Percentiles rank a stretch among this genome's conserved stretches.
Evolutionary conservation across 2,329 filamentous ascomycete species (phyloP).

Genomic region (Nakataea oryzae): DNA sequence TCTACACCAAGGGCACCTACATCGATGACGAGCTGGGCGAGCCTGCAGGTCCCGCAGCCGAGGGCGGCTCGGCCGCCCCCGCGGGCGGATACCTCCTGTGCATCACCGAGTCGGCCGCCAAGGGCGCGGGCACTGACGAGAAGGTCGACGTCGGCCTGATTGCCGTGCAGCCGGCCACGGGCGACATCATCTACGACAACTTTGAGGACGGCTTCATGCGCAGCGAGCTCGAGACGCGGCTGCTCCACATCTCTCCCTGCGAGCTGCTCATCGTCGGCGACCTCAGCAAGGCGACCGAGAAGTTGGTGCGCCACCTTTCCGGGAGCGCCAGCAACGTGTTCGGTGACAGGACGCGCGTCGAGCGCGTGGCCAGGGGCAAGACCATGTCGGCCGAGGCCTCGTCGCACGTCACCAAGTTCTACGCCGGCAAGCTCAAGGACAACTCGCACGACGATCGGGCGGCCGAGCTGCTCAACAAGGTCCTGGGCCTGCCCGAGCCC

Average conservation of each 20-base stretch:
- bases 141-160: slow-evolving; percentile 86
- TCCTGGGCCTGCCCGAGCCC: slow-evolving; percentile 72
- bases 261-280: slow-evolving; percentile 91
- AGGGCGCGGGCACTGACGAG: slow-evolving; percentile 76
- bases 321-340: slow-evolving; percentile 87
- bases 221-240: slow-evolving; percentile 87
- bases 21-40: slow-evolving; percentile 79
- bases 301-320: slow-evolving; percentile 81
- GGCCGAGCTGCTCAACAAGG: slow-evolving; percentile 67
- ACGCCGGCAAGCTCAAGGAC: slow-evolving; percentile 71
- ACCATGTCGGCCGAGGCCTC: slow-evolving; percentile 77
- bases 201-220: slow-evolving; percentile 98
- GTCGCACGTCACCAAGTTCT: slow-evolving; percentile 86
- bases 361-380: slow-evolving; percentile 64
- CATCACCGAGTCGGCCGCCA: slow-evolving; percentile 75
- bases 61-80: slow-evolving; percentile 32
- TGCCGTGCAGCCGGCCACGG: slow-evolving; percentile 89
- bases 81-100: slow-evolving; percentile 84
- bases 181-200: slow-evolving; percentile 89
- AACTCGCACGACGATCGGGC: slow-evolving; percentile 43
- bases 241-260: slow-evolving; percentile 90
- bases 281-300: slow-evolving; percentile 82
- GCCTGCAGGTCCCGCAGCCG: slow-evolving; percentile 42
- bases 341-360: slow-evolving; percentile 79
- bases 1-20: slow-evolving; percentile 97